phyloP scores from a whole-genome alignment of 176 grass and related monocot genomes.

The Aegilops speltoides region DNA sequence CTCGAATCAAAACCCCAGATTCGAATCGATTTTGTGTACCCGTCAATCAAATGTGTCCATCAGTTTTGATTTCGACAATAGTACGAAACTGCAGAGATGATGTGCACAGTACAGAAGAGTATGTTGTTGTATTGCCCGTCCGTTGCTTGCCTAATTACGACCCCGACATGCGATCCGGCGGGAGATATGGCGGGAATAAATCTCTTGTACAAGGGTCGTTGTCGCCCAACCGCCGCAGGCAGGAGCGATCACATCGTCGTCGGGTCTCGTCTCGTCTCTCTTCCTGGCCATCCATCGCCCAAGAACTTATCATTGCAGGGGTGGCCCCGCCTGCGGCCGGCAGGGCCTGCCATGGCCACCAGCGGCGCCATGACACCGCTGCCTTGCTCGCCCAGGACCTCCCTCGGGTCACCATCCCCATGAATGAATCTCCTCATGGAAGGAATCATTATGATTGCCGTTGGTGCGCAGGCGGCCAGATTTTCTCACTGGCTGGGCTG shows the following conservation, averaged over 20 bases:
- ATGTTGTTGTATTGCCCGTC: not conserved
- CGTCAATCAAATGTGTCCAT: not conserved
- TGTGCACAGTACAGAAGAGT: not conserved
- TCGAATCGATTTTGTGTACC: not conserved
- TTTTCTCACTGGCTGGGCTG: not conserved
- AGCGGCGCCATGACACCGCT: not conserved
- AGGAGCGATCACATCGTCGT: not conserved
- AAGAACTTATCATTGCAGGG: slow-evolving; percentile 24
- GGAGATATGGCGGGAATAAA: not conserved
- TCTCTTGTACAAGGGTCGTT: not conserved
- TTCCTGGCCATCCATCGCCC: not conserved
- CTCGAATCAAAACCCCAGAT: not conserved
- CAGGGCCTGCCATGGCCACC: not conserved
- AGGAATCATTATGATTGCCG: not conserved
- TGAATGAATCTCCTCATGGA: not conserved
- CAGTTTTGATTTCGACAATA: not conserved
- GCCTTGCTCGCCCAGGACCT: not conserved
- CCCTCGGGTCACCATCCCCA: not conserved
- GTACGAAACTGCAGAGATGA: not conserved
- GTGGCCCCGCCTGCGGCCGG: no score
- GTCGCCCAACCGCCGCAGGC: not conserved
- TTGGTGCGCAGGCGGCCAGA: not conserved
- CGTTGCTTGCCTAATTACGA: not conserved
- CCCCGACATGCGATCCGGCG: not conserved
- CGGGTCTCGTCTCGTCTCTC: not conserved